phyloP scores from a whole-genome alignment of 225 moss, liverwort and hornwort genomes.

The Marchantia paleacea region DNA sequence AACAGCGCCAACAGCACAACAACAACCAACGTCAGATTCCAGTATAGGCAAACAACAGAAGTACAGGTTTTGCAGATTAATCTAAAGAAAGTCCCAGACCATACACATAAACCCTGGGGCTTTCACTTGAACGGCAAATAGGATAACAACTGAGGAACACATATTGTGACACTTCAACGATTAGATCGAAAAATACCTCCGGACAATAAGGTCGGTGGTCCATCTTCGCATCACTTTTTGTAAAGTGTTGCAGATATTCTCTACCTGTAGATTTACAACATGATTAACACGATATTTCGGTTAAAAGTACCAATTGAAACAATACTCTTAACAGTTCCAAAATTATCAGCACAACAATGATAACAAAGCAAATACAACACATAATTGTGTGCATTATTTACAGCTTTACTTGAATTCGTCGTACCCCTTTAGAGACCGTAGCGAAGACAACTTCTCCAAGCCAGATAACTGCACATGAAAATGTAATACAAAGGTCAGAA shows the following conservation, averaged over 20 bases:
- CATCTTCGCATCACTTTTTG: slow-evolving; percentile 35
- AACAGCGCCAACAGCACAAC: neutral
- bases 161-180: neutral
- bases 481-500: neutral
- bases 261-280: slow-evolving; percentile 26
- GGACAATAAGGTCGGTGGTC: slow-evolving; percentile 37
- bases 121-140: neutral
- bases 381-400: too few relatives aligned
- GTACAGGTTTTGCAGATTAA: too few relatives aligned
- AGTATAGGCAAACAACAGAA: neutral
- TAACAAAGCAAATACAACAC: too few relatives aligned
- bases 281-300: neutral
- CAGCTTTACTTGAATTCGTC: neutral
- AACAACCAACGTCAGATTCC: neutral
- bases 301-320: neutral
- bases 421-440: neutral
- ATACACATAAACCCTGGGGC: neutral
- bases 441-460: slow-evolving; percentile 13
- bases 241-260: slow-evolving; percentile 25
- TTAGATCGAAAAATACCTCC: slow-evolving; percentile 1
- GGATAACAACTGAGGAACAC: too few relatives aligned
- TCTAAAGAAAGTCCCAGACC: neutral
- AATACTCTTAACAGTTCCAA: too few relatives aligned
- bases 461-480: slow-evolving; percentile 11
- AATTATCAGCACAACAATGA: too few relatives aligned